Conservation (phyloP, 2,329 filamentous ascomycete species). For the Cercospora sp. region DNA sequence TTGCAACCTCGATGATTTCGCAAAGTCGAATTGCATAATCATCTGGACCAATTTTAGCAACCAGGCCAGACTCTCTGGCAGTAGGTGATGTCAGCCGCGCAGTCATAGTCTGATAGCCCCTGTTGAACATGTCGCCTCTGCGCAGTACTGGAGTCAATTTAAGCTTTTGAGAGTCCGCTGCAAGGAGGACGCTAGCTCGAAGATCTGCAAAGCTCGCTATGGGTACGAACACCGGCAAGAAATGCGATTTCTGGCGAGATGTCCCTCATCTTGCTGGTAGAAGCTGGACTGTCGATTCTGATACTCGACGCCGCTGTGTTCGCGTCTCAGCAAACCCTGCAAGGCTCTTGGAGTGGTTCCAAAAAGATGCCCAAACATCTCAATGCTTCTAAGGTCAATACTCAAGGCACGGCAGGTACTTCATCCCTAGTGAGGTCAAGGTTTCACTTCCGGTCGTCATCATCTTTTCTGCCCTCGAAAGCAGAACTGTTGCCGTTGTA, state of each 20-base stretch:
- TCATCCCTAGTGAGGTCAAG: neutral
- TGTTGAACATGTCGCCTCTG: neutral
- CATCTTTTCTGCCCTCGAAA: constrained; percentile 53
- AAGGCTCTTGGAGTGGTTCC: neutral
- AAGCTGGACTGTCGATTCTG: neutral
- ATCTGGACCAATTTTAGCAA: neutral
- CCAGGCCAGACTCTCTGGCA: too few relatives aligned
- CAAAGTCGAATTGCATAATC: neutral
- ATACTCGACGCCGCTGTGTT: neutral
- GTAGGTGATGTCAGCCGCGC: neutral
- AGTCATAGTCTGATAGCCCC: neutral
- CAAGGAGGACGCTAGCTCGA: neutral
- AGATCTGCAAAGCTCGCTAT: neutral
- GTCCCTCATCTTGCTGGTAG: neutral
- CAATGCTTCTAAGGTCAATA: neutral
- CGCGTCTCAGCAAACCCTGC: neutral
- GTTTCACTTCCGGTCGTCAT: constrained; percentile 47
- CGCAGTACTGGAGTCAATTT: neutral
- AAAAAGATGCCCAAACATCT: neutral
- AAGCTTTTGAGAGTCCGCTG: neutral
- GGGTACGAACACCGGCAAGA: neutral
- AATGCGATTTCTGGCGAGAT: neutral
- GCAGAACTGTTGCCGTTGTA: constrained; percentile 90
- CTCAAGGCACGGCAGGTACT: neutral
- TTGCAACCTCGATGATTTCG: neutral